These are phyloP conservation scores for Prunus davidiana DNA, from an alignment of 306 rosid genomes.

Conservation along the genomic window DNA sequence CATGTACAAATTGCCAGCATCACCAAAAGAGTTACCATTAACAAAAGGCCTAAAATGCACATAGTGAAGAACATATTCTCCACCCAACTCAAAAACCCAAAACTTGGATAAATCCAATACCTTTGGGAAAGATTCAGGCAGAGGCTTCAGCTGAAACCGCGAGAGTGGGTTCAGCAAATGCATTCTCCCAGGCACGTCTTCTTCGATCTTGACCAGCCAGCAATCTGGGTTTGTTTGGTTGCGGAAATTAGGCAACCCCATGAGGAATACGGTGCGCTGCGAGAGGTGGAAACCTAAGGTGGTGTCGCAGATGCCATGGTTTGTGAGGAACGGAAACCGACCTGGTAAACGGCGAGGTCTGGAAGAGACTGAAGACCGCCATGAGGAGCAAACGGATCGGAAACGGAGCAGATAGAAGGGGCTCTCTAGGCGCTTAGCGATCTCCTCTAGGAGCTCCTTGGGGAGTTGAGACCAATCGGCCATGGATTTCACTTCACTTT, in stretches of 20 bases:
- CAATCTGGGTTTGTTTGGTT: neutral
- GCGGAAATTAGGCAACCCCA: slow-evolving; percentile 7
- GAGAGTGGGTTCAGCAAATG: slow-evolving; percentile 44
- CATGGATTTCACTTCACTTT: slow-evolving; percentile 29
- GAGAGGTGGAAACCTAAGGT: slow-evolving; percentile 48
- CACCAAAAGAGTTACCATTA: slow-evolving; percentile 14
- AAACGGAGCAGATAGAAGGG: slow-evolving; percentile 44
- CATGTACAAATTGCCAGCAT: slow-evolving; percentile 46
- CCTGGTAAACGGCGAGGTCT: slow-evolving; percentile 26
- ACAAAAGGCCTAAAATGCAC: slow-evolving; percentile 25
- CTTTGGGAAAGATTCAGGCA: slow-evolving; percentile 32
- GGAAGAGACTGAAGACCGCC: slow-evolving; percentile 47
- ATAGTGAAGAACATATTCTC: slow-evolving; percentile 45
- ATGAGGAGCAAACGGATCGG: slow-evolving; percentile 64
- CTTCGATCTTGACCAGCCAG: slow-evolving; percentile 52
- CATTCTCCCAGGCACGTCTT: slow-evolving; percentile 18
- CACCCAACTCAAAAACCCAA: slow-evolving; percentile 39
- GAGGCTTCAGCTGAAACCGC: slow-evolving; percentile 23
- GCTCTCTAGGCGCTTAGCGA: slow-evolving; percentile 40
- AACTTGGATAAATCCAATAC: slow-evolving; percentile 33
- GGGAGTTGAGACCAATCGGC: slow-evolving; percentile 66
- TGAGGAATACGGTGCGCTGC: slow-evolving; percentile 41
- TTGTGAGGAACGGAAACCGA: slow-evolving; percentile 48
- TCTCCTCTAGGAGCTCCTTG: slow-evolving; percentile 42
- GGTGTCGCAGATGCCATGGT: slow-evolving; percentile 34